phyloP scores from a whole-genome alignment of 306 rosid genomes.

The Hylodesmum podocarpum region DNA sequence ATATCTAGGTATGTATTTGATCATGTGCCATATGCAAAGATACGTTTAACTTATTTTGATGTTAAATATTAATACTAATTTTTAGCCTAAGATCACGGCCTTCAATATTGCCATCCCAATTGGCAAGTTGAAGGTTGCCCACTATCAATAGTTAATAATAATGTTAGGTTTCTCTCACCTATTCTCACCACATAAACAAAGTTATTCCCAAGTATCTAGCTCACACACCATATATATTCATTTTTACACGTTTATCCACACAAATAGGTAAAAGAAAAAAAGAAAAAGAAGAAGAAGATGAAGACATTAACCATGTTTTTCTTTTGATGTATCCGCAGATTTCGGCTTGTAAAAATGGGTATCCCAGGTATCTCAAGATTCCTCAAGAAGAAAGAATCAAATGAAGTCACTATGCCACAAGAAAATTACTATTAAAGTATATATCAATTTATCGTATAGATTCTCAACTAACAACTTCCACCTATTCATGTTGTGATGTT shows the following conservation, averaged over 20 bases:
- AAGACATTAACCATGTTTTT: constrained; percentile 19
- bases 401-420: constrained; percentile 25
- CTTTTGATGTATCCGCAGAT: constrained; percentile 55
- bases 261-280: not conserved
- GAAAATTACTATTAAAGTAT: not conserved
- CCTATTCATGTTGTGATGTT: constrained; percentile 5
- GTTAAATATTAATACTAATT: not conserved
- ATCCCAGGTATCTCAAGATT: constrained; percentile 73
- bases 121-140: constrained; percentile 32
- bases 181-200: constrained; percentile 2
- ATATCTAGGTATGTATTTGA: constrained; percentile 24
- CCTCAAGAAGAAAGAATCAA: constrained; percentile 64
- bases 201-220: constrained; percentile 6
- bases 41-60: constrained; percentile 17
- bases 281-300: too few species aligned
- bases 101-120: constrained; percentile 12
- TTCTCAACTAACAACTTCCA: constrained; percentile 37
- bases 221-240: not conserved
- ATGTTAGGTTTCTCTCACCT: constrained; percentile 19
- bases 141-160: not conserved
- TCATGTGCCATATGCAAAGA: constrained; percentile 33
- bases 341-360: constrained; percentile 84
- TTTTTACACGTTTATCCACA: not conserved
- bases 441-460: constrained; percentile 3
- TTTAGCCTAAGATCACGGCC: not conserved